Base-by-base conservation (phyloP, 352 stramenopile genomes). In the Globisporangium cylindrosporum region DNA sequence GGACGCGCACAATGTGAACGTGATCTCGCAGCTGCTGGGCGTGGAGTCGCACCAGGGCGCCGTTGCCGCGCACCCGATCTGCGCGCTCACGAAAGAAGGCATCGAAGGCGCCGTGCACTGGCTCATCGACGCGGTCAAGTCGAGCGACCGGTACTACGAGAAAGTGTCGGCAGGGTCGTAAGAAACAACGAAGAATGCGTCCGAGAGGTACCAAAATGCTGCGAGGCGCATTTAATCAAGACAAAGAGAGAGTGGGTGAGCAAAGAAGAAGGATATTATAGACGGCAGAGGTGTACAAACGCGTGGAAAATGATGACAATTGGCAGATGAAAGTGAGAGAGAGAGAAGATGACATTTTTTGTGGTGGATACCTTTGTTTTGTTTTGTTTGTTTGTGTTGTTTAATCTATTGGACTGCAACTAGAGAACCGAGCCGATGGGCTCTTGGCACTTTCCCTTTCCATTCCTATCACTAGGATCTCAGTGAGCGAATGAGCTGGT, bases 81-180 rank as follows among this genome's bases (percentile, higher is more conserved):
- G 82, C 66, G 86, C 84, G 22, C 67, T 92, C 29, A 91, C 81
- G 60, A 84, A 70, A 69, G 81, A 91, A 55, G 86, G 86, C 48
- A 84, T 94, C 53, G 79, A 89, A 69, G 75, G 66, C 29, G 84
- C 84, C 12, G 89, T 94, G 67, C 80, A 89, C 62, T 92, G 82
- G 82, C 70, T 94, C 54, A 82, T 94, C 15, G 75, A 89, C 56
- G 76, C 79, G 43, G 86, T 92, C 69, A 91, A 89, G 69, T 59
- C 69, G 43, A 91, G 79, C 69, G 84, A 92, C 67, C 79, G 86
- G 65, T 94, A 80, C 71, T 84, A 84, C 63, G 71, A 79, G 36
- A 88, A 86, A 64, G 43, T 65, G 34, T 64, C 72, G 0, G 55
- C 69, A 15, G 69, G 68, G 2, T 59, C 51, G 5, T 67, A 48